Base-by-base conservation (phyloP, 108 stramenopile species). In the Chaetoceros muelleri region DNA sequence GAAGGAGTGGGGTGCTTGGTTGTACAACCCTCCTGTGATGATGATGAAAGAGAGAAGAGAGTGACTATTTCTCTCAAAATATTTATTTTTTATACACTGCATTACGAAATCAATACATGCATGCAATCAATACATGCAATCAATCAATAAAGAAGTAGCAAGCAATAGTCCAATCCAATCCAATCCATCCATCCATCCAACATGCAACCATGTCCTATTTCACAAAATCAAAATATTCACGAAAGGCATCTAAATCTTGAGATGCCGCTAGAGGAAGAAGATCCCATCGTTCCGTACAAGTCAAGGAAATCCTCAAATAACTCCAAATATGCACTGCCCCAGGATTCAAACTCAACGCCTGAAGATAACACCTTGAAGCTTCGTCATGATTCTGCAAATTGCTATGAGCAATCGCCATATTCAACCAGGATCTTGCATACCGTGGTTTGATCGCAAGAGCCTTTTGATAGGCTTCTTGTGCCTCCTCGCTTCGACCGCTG, bases 401-500 rank as follows among this genome's bases (percentile, higher is more conserved):
- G 52, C 71, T 72, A 64, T 96, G 95, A 10, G 93, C 78, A 50
- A 98, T 96, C 20, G 95, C 95, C 78, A 95, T 85, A 58, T 98
- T 98, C n/a, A 96, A 65, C 97, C 95, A 96, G 28, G 82, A 93
- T 2, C 97, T 74, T 1, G 95, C 87, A 72, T 94, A 98, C 73
- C 81, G 76, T 24, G 97, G 97, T 56, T 93, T 93, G 28, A 93
- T 60, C 28, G 75, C 60, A 49, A 98, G 56, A 0, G 94, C 94
- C 30, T 53, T 56, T n/a, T 78, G 71, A 67, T 94, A 93, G 3
- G 74, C 77, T 1, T 84, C 80, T 5, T 95, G 73, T 7, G 95
- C 97, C 57, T 88, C 73, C 18, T 87, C 88, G 57, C 80, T 81
- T 48, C 72, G 78, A 64, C 83, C 82, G 23, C 84, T 65, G 61